Percentiles rank a stretch among this genome's conserved stretches.
Evolutionary conservation across 306 rosid species (phyloP).

Genomic region (Neltuma alba): DNA sequence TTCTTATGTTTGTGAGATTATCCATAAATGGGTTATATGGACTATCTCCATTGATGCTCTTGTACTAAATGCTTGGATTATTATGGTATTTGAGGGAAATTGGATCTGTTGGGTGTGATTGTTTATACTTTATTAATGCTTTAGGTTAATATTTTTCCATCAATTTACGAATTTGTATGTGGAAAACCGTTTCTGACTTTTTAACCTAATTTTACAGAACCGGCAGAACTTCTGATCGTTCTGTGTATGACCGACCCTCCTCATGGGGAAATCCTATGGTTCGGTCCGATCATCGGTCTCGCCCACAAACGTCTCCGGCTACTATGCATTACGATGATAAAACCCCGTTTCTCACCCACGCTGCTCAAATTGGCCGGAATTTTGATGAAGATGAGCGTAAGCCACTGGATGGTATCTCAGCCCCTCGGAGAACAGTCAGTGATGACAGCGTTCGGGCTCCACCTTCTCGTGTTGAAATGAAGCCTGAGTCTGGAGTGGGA

Average conservation of each 20-base stretch:
- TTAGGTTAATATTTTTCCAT: slow-evolving; percentile 6
- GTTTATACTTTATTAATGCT: not conserved
- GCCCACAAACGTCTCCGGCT: slow-evolving; percentile 87
- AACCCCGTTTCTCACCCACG: slow-evolving; percentile 62
- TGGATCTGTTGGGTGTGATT: slow-evolving; percentile 37
- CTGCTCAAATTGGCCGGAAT: slow-evolving; percentile 83
- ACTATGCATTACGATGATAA: slow-evolving; percentile 83
- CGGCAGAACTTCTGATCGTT: slow-evolving; percentile 73
- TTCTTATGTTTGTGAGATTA: not conserved
- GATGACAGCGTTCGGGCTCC: slow-evolving; percentile 67
- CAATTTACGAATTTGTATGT: slow-evolving; percentile 41
- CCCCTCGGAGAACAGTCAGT: slow-evolving; percentile 66
- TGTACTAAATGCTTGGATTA: not conserved
- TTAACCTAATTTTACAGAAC: slow-evolving; percentile 41
- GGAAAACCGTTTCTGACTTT: slow-evolving; percentile 8
- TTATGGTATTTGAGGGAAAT: slow-evolving; percentile 12
- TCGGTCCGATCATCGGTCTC: slow-evolving; percentile 78
- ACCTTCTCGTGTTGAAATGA: slow-evolving; percentile 54
- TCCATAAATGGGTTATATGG: slow-evolving; percentile 1
- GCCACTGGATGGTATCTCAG: slow-evolving; percentile 79
- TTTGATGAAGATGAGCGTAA: slow-evolving; percentile 98
- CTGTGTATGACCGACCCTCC: slow-evolving; percentile 67
- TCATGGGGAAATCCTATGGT: slow-evolving; percentile 75
- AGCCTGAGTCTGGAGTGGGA: slow-evolving; percentile 54
- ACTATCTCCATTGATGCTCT: not conserved